phyloP scores from a whole-genome alignment of 331 rosid genomes.

The Quercus lobata region DNA sequence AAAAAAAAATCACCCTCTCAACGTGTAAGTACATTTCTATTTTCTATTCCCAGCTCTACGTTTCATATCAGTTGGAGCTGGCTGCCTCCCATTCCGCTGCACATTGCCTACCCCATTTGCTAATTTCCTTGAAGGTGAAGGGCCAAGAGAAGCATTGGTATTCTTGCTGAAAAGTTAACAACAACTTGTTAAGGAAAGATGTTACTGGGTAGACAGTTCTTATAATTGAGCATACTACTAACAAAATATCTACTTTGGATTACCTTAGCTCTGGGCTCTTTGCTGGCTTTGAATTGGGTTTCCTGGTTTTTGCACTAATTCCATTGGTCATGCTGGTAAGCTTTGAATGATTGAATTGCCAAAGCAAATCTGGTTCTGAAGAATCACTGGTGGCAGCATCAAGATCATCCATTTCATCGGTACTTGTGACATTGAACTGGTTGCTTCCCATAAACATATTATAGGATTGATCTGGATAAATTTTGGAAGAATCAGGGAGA shows the following conservation, averaged over 20 bases:
- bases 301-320: slow-evolving; percentile 52
- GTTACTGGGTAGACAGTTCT: neutral
- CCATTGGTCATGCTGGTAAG: slow-evolving; percentile 46
- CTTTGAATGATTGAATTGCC: slow-evolving; percentile 90
- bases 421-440: slow-evolving; percentile 48
- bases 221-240: neutral
- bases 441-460: slow-evolving; percentile 62
- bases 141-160: slow-evolving; percentile 42
- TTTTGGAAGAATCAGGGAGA: slow-evolving; percentile 74
- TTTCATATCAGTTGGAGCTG: slow-evolving; percentile 63
- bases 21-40: slow-evolving; percentile 35
- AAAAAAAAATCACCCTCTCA: slow-evolving; percentile 16
- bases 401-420: slow-evolving; percentile 75
- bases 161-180: slow-evolving; percentile 46
- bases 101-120: slow-evolving; percentile 41
- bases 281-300: slow-evolving; percentile 36
- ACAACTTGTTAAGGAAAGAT: neutral
- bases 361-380: slow-evolving; percentile 89
- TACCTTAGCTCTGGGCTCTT: slow-evolving; percentile 86
- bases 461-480: slow-evolving; percentile 60
- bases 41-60: slow-evolving; percentile 72
- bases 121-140: slow-evolving; percentile 71
- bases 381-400: slow-evolving; percentile 98
- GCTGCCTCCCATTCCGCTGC: slow-evolving; percentile 63
- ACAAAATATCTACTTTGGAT: neutral